Conservation (phyloP, 129 eudicot species). For the Heracleum sosnowskyi region DNA sequence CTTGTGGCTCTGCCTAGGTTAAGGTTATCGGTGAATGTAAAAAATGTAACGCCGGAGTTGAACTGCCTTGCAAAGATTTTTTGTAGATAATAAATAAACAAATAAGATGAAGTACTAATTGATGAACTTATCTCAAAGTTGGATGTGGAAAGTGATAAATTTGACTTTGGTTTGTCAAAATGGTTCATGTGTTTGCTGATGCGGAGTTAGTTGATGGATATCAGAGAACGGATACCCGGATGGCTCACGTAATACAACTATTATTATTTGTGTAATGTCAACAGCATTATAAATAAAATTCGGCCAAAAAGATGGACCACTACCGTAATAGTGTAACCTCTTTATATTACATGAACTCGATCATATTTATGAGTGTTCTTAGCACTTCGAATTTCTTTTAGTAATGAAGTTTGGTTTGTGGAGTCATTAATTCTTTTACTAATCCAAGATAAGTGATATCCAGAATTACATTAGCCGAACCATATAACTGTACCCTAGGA, state of each 20-base stretch:
- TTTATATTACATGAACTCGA: too few species aligned
- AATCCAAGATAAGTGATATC: not conserved
- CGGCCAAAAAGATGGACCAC: not conserved
- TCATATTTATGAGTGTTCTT: not conserved
- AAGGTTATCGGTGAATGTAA: not conserved
- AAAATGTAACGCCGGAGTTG: not conserved
- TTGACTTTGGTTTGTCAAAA: not conserved
- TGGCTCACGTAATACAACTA: too few species aligned
- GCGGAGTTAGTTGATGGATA: not conserved
- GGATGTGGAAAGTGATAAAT: not conserved
- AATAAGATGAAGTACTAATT: not conserved
- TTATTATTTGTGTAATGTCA: not conserved
- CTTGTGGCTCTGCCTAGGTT: not conserved
- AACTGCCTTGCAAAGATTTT: not conserved
- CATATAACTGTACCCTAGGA: too few species aligned
- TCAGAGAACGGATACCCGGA: not conserved
- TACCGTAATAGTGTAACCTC: not conserved
- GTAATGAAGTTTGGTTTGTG: too few species aligned
- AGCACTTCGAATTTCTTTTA: not conserved
- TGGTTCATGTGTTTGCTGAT: not conserved
- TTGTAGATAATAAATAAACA: too few species aligned
- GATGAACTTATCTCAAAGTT: not conserved
- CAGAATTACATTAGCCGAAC: too few species aligned
- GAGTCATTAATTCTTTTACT: not conserved
- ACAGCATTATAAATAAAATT: too few species aligned